phyloP scores from a whole-genome alignment of 2,329 filamentous ascomycete species.

The Ceratocystis colombiana region DNA sequence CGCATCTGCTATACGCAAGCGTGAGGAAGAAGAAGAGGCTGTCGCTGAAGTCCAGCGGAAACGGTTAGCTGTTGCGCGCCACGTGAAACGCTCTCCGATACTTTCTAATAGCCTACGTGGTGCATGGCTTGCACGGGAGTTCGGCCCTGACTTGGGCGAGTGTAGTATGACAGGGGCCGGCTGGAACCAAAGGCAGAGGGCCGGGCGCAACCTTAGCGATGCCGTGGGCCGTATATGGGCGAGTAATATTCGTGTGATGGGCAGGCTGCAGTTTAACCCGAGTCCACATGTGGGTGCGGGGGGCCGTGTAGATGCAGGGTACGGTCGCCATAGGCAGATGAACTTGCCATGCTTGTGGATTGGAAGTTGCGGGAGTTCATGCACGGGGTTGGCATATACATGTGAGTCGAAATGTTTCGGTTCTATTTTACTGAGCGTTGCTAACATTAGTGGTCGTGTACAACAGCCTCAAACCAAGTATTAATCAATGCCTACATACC shows the following conservation, averaged over 20 bases:
- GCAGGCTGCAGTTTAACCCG: conserved; percentile 12
- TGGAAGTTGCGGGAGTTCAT: conserved; percentile 16
- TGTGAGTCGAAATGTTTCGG: background rate
- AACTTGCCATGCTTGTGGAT: conserved; percentile 21
- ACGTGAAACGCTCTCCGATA: conserved; percentile 14
- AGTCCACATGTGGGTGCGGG: background rate
- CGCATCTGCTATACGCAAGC: conserved; percentile 47
- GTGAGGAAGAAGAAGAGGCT: conserved; percentile 38
- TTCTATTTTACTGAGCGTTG: background rate
- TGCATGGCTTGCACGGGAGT: conserved; percentile 20
- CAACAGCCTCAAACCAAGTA: conserved; percentile 1
- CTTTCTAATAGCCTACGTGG: background rate
- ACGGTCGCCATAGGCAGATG: conserved; percentile 17
- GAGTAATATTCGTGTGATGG: conserved; percentile 14
- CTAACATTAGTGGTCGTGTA: background rate
- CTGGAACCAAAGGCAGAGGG: background rate
- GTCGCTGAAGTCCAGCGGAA: conserved; percentile 18
- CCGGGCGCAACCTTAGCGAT: conserved; percentile 12
- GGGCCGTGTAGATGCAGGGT: conserved; percentile 12
- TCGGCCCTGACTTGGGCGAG: conserved; percentile 14
- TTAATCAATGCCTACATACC: conserved; percentile 19
- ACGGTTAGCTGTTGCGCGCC: conserved; percentile 6
- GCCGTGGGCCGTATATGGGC: conserved; percentile 13
- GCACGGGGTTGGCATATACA: conserved; percentile 20
- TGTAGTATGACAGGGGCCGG: background rate